Evolutionary conservation across 2,329 filamentous ascomycete genomes (phyloP).

Genomic region (Phaeomoniella chlamydospora): DNA sequence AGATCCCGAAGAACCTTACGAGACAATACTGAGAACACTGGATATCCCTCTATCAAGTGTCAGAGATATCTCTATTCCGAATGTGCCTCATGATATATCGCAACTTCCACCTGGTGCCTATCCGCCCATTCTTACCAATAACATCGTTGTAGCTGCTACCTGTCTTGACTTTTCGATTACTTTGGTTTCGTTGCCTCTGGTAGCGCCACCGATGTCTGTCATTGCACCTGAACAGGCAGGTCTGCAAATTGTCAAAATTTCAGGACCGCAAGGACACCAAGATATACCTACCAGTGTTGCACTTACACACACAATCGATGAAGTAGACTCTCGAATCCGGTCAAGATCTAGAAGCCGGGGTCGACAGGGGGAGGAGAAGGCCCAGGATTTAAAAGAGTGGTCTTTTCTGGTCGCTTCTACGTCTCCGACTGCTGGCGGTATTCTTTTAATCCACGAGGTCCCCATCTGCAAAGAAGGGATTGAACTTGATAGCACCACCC

Average conservation of each 20-base stretch:
- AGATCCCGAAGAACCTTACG: conserved; percentile 41
- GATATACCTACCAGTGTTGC: conserved; percentile 35
- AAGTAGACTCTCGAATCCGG: conserved; percentile 14
- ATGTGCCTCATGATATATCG: conserved; percentile 19
- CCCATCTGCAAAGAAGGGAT: conserved; percentile 16
- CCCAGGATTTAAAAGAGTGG: conserved; percentile 17
- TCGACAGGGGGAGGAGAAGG: conserved; percentile 8
- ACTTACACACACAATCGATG: conserved; percentile 35
- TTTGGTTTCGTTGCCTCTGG: conserved; percentile 39
- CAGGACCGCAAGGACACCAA: conserved; percentile 31
- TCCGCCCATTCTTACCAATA: conserved; percentile 31
- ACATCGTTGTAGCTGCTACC: conserved; percentile 37
- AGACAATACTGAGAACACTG: conserved; percentile 37
- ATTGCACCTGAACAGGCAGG: conserved; percentile 20
- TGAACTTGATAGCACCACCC: conserved; percentile 18
- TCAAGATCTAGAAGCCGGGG: conserved; percentile 16
- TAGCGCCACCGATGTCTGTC: conserved; percentile 31
- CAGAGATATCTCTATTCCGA: conserved; percentile 34
- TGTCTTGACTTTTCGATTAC: conserved; percentile 43
- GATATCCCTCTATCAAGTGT: conserved; percentile 41
- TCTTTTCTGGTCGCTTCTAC: conserved; percentile 30
- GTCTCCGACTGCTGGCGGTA: conserved; percentile 27
- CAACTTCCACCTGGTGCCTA: conserved; percentile 16
- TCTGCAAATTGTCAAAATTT: conserved; percentile 34
- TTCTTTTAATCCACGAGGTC: conserved; percentile 28